phyloP scores from a whole-genome alignment of 2,329 filamentous ascomycete genomes.

The Lasiodiplodia sp. region DNA sequence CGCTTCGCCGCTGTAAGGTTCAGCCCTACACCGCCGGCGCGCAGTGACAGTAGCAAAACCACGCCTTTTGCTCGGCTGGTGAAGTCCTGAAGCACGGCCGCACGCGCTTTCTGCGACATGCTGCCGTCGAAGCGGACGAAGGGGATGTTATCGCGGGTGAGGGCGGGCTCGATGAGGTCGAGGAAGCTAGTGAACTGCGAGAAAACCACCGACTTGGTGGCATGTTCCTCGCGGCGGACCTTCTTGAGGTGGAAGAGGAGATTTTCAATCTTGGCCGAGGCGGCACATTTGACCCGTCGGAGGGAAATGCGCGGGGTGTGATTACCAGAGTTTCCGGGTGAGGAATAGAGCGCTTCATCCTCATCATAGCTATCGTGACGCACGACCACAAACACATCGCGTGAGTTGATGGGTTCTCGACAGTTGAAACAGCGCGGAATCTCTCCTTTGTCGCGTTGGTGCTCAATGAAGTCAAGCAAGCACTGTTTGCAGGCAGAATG shows the following conservation, averaged over 20 bases:
- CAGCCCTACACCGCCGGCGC: conserved; percentile 90
- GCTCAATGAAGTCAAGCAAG: conserved; percentile 86
- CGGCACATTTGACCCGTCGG: conserved; percentile 68
- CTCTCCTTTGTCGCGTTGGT: conserved; percentile 79
- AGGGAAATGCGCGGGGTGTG: conserved; percentile 63
- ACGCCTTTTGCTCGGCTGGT: conserved; percentile 62
- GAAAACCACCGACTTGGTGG: conserved; percentile 89
- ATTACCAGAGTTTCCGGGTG: conserved; percentile 36
- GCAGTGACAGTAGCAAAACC: conserved; percentile 81
- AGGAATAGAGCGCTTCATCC: conserved; percentile 45
- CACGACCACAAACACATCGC: conserved; percentile 92
- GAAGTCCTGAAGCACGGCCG: conserved; percentile 80
- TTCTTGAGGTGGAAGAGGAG: conserved; percentile 77
- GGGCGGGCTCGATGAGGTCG: conserved; percentile 84
- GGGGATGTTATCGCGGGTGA: conserved; percentile 73
- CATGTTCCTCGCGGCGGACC: conserved; percentile 69
- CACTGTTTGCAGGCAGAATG: conserved; percentile 96
- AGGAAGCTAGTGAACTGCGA: conserved; percentile 98
- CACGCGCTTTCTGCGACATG: conserved; percentile 84
- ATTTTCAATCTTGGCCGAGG: conserved; percentile 87
- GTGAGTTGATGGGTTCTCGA: conserved; percentile 78
- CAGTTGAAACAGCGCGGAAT: conserved; percentile 89
- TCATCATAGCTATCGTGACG: conserved; percentile 68
- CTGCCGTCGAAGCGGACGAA: conserved; percentile 91
- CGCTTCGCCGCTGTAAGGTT: conserved; percentile 88